Percentiles rank a stretch among this genome's conserved stretches.
phyloP scores from a whole-genome alignment of 1,284 basidiomycete species.

The Ganoderma lingzhi region DNA sequence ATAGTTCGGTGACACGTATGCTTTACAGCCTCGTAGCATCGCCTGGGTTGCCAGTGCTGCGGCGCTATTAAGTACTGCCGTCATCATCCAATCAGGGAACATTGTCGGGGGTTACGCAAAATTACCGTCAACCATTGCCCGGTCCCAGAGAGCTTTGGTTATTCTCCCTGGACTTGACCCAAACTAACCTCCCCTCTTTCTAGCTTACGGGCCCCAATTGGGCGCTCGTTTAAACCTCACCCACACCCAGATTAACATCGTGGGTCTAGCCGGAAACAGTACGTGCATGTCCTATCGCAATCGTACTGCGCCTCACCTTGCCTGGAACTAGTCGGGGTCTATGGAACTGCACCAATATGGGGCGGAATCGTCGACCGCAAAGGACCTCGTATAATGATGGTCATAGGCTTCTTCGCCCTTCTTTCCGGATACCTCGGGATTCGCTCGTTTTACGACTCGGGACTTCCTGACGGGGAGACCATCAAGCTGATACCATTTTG shows the following conservation, averaged over 20 bases:
- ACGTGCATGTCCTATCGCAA: conserved; percentile 33
- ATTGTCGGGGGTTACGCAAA: background rate
- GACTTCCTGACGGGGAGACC: conserved; percentile 43
- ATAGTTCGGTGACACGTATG: background rate
- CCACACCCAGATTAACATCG: conserved; percentile 79
- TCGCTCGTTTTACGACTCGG: conserved; percentile 64
- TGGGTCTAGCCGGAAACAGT: conserved; percentile 77
- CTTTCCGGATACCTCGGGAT: conserved; percentile 75
- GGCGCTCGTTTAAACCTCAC: conserved; percentile 72
- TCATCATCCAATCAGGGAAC: background rate
- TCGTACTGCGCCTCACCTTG: conserved; percentile 10
- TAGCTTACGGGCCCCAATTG: conserved; percentile 85
- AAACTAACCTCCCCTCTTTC: conserved; percentile 15
- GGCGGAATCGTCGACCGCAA: conserved; percentile 72
- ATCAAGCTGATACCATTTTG: conserved; percentile 42
- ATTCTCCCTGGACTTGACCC: background rate
- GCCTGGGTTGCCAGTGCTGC: background rate
- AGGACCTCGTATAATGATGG: conserved; percentile 64
- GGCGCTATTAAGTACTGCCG: background rate
- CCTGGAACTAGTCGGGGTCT: conserved; percentile 59
- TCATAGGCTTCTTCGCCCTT: conserved; percentile 57
- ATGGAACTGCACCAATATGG: conserved; percentile 69
- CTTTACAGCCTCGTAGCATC: conserved; percentile 6
- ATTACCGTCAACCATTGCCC: background rate
- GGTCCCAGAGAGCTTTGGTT: background rate